Conservation (phyloP, 306 rosid genomes). For the Rosa lucieae region DNA sequence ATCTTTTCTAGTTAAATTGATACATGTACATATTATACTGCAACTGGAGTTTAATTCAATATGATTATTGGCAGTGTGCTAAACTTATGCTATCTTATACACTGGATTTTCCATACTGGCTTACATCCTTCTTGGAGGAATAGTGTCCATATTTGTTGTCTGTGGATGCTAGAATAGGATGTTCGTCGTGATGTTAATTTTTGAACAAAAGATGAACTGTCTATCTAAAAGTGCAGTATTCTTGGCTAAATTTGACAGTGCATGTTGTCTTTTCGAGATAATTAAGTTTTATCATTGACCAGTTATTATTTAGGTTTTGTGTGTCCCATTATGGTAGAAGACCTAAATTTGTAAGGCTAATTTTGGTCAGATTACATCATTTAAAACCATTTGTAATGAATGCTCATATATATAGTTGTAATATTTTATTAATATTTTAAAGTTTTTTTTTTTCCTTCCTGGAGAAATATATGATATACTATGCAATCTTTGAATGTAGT, state of each 20-base stretch:
- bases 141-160: not conserved
- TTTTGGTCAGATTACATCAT: not conserved
- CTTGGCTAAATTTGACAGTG: not conserved
- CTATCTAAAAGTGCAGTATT: not conserved
- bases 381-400: conserved; percentile 11
- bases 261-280: conserved; percentile 8
- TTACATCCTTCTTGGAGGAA: not conserved
- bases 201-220: not conserved
- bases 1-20: conserved; percentile 14
- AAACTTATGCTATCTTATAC: not conserved
- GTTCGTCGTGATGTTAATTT: not conserved
- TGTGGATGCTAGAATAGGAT: not conserved
- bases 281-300: not conserved
- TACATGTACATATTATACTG: not conserved
- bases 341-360: not conserved
- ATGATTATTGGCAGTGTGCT: conserved; percentile 9
- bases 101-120: not conserved
- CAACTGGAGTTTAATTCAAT: conserved; percentile 11
- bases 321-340: not conserved
- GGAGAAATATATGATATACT: conserved; percentile 21
- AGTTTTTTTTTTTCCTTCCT: not conserved
- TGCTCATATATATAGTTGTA: conserved; percentile 14
- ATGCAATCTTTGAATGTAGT: conserved; percentile 14
- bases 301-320: not conserved
- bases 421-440: not conserved